Percentiles rank a stretch among this genome's conserved stretches.
phyloP scores from a whole-genome alignment of 768 basidiomycete species.

The Kwoniella sp. region DNA sequence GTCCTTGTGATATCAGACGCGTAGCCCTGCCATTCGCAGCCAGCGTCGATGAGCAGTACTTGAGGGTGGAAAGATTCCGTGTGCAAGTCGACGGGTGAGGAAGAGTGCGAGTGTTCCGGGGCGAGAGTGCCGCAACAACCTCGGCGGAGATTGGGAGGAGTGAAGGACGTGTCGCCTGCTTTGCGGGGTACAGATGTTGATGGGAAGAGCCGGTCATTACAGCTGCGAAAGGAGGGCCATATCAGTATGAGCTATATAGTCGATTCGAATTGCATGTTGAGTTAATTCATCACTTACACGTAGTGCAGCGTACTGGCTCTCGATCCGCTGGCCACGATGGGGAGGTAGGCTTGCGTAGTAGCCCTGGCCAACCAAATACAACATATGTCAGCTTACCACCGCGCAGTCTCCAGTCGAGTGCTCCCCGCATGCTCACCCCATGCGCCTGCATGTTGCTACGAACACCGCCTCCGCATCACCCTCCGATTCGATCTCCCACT shows the following conservation, averaged over 20 bases:
- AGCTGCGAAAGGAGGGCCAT: no score
- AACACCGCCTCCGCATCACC: slow-evolving; percentile 93
- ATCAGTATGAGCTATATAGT: no score
- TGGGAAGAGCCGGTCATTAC: slow-evolving; percentile 68
- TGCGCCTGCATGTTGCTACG: slow-evolving; percentile 81
- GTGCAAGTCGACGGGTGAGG: slow-evolving; percentile 56
- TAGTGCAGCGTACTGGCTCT: slow-evolving; percentile 91
- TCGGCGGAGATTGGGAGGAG: slow-evolving; percentile 28
- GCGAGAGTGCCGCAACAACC: slow-evolving; percentile 49
- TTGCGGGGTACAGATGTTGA: slow-evolving; percentile 32
- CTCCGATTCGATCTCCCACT: slow-evolving; percentile 90
- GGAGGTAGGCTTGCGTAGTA: slow-evolving; percentile 84
- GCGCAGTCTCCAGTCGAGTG: neutral
- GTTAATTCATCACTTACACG: slow-evolving; percentile 46
- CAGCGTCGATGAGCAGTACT: slow-evolving; percentile 89
- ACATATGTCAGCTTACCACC: neutral
- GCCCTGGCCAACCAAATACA: slow-evolving; percentile 57
- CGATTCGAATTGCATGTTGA: no score
- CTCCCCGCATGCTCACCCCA: slow-evolving; percentile 65
- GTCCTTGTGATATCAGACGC: slow-evolving; percentile 65
- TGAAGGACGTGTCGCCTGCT: slow-evolving; percentile 41
- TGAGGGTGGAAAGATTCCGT: slow-evolving; percentile 60
- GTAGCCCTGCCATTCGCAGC: slow-evolving; percentile 80
- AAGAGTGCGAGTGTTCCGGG: slow-evolving; percentile 38
- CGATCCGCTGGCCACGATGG: slow-evolving; percentile 84